Base-by-base conservation (phyloP, 257 asterid species). In the Sherardia arvensis region DNA sequence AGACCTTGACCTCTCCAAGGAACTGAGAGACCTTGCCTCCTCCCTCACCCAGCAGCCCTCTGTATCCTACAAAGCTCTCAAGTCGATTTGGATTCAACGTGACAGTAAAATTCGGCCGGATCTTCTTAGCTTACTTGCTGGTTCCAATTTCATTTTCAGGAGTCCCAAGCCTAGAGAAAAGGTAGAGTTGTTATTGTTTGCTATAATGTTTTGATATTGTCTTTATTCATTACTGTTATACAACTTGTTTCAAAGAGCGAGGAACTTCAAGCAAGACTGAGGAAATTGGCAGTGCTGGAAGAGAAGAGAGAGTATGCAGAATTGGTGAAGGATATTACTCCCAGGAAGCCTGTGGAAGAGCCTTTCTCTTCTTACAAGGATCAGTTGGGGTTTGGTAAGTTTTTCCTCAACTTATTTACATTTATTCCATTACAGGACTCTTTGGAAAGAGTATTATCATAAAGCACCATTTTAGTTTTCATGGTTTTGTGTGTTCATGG, bases 311-410 rank as follows among this genome's bases (percentile, higher is more conserved):
- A 81, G 17, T 92, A 92, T 55, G 80, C 76, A 40, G 94, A 89
- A 72, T 79, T 89, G 81, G 99, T 92, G 70, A 85, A 87, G 82
- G 97, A 89, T 69, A 81, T 92, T 71, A 81, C 97, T 23, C 97
- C 94, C 3, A 83, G 5, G 74, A 87, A 77, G 74, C 33, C 66
- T 21, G 87, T 73, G 29, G 84, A 74, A 45, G 97, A 92, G 70
- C 97, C 99, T 49, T 92, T 92, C 69, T 92, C 99, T 68, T 76
- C 99, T 63, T 92, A 89, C 85, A 89, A 92, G 77, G 94, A 92
- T 83, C 99, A 92, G 73, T 43, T 92, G 28, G 99, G 99, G 61
- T 87, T 92, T 53, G 99, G 99, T 92, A 62, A 74, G 60, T 33
- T 30, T 18, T 25, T 64, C 69, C 15, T 20, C 32, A 10, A 7